Conservation (phyloP, 257 asterid genomes). For the Jacaranda mimosifolia region DNA sequence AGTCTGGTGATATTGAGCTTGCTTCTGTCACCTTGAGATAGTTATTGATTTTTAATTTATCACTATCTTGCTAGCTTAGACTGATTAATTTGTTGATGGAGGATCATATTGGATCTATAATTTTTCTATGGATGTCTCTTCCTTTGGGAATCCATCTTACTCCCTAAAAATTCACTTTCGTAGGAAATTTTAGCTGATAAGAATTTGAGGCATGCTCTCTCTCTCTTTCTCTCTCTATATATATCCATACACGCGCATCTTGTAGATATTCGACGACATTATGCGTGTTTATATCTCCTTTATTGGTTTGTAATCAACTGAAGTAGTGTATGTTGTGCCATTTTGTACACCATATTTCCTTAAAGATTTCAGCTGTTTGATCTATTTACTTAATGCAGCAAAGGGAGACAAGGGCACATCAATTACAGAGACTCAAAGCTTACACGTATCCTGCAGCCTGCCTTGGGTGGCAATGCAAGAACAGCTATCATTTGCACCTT, state of each 20-base stretch:
- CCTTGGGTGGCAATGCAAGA: constrained; percentile 99
- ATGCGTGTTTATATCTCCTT: neutral
- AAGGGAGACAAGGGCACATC: constrained; percentile 93
- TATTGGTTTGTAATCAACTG: neutral
- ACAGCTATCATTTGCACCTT: constrained; percentile 96
- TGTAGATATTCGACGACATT: neutral
- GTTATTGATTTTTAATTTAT: neutral
- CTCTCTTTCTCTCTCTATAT: neutral
- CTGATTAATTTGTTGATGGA: constrained; percentile 6
- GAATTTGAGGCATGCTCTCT: neutral
- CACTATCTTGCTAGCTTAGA: constrained; percentile 5
- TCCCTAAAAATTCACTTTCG: neutral
- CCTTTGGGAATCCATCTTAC: neutral
- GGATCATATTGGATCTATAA: neutral
- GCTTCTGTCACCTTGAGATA: constrained; percentile 4
- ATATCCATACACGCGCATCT: neutral
- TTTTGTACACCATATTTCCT: neutral
- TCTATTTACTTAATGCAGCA: constrained; percentile 66
- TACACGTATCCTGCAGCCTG: constrained; percentile 96
- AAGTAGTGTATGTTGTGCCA: neutral
- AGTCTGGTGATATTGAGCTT: neutral
- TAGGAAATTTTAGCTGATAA: constrained; percentile 7
- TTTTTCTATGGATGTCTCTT: constrained; percentile 15
- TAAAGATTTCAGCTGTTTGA: constrained; percentile 7
- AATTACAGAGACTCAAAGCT: constrained; percentile 98